phyloP scores from a whole-genome alignment of 768 basidiomycete species.

The Mrakia hoshinonis region DNA sequence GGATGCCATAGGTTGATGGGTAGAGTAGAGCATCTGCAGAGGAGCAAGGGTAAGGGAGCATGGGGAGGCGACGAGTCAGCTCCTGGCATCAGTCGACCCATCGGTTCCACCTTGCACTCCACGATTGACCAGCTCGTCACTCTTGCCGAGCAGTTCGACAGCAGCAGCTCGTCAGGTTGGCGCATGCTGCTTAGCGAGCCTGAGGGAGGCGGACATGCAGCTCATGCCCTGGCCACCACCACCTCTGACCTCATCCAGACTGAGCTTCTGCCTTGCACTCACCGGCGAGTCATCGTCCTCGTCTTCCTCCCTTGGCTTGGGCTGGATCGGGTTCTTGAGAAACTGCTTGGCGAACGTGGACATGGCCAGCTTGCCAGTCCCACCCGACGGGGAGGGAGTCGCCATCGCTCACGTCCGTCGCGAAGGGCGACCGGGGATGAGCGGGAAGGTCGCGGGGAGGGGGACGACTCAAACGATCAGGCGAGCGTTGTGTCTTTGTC shows the following conservation, averaged over 20 bases:
- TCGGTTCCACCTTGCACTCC: neutral
- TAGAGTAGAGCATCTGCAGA: slow-evolving; percentile 21
- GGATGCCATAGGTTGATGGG: slow-evolving; percentile 9
- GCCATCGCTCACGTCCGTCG: no score
- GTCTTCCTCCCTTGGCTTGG: neutral
- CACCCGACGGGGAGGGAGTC: neutral
- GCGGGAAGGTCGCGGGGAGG: no score
- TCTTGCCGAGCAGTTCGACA: no score
- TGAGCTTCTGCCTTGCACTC: neutral
- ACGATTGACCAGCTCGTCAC: no score
- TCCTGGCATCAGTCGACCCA: slow-evolving; percentile 2
- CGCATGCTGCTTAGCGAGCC: neutral
- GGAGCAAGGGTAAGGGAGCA: neutral
- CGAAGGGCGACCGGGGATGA: neutral
- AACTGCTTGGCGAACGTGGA: slow-evolving; percentile 21
- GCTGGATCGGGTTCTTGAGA: slow-evolving; percentile 18
- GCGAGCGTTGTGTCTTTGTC: no score
- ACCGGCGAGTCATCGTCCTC: slow-evolving; percentile 1
- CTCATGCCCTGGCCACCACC: neutral
- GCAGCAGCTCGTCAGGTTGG: neutral
- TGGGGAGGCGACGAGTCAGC: neutral
- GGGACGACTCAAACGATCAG: no score
- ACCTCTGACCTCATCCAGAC: no score
- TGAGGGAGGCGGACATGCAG: no score
- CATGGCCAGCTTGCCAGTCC: neutral